Conservation (phyloP, 2,329 filamentous ascomycete genomes). For the Xylariaceae sp. region DNA sequence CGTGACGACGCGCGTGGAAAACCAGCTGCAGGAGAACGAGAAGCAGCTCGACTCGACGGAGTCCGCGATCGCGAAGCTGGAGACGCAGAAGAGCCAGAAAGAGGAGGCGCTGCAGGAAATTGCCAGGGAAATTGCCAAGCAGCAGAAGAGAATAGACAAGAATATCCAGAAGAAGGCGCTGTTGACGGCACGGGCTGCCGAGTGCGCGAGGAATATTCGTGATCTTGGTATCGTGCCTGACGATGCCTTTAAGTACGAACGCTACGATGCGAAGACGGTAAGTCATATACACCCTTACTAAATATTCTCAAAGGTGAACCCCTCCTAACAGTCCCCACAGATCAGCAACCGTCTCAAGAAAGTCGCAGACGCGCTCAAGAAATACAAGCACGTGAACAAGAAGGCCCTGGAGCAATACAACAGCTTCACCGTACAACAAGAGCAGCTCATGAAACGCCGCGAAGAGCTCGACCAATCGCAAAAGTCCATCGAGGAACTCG, state of each 20-base stretch:
- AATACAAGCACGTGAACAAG: slow-evolving; percentile 98
- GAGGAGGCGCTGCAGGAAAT: slow-evolving; percentile 71
- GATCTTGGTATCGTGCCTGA: slow-evolving; percentile 90
- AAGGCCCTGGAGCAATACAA: slow-evolving; percentile 99
- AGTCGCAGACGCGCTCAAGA: slow-evolving; percentile 88
- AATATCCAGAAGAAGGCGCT: slow-evolving; percentile 83
- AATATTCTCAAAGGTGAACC: not conserved
- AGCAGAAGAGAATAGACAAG: slow-evolving; percentile 88
- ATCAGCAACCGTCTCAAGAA: slow-evolving; percentile 72
- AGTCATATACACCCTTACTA: slow-evolving; percentile 31
- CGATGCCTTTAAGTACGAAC: slow-evolving; percentile 87
- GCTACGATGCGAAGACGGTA: slow-evolving; percentile 72
- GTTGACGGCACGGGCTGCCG: slow-evolving; percentile 68
- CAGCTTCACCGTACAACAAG: slow-evolving; percentile 89
- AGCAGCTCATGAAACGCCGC: slow-evolving; percentile 76
- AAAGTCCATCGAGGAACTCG: slow-evolving; percentile 82
- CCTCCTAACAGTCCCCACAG: slow-evolving; percentile 33
- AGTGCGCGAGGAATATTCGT: slow-evolving; percentile 83
- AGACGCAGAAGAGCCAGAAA: slow-evolving; percentile 52
- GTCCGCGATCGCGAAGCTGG: slow-evolving; percentile 33
- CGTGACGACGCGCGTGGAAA: slow-evolving; percentile 59
- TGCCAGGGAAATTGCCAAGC: slow-evolving; percentile 70
- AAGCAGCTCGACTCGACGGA: slow-evolving; percentile 57
- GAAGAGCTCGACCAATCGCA: slow-evolving; percentile 84
- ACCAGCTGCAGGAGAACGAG: slow-evolving; percentile 70